Evolutionary conservation across 805 yeast species (phyloP).

Genomic region (Wickerhamiella sergipiensis): DNA sequence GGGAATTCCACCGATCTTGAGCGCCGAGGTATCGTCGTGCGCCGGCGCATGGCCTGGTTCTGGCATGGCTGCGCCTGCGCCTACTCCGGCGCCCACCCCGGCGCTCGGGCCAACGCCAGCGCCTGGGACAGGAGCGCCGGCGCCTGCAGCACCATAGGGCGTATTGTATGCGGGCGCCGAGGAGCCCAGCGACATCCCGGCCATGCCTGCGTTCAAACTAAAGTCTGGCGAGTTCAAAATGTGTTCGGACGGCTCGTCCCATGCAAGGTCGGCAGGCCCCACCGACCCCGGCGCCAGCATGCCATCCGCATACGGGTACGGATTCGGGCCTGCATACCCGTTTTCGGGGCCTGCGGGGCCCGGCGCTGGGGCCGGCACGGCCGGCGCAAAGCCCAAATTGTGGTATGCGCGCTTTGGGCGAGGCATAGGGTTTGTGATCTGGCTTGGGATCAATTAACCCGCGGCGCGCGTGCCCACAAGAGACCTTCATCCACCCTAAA

Average conservation of each 20-base stretch:
- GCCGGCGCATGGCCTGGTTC: background rate
- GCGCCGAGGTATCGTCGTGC: background rate
- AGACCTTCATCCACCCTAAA: too few species aligned
- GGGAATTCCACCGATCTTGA: background rate
- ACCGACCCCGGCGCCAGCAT: background rate
- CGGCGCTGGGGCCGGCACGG: background rate
- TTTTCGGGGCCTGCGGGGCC: background rate
- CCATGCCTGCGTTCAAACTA: background rate
- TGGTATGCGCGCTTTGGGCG: constrained; percentile 13
- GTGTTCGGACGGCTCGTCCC: background rate
- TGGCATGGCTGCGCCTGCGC: background rate
- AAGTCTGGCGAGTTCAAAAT: background rate
- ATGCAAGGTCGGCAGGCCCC: background rate
- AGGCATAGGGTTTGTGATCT: background rate
- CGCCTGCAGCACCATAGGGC: background rate
- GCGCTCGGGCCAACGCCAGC: too few species aligned
- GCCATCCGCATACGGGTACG: background rate
- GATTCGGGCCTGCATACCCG: background rate
- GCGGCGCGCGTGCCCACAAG: background rate
- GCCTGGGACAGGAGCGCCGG: background rate
- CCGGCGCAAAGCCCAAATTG: constrained; percentile 4
- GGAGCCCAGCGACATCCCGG: background rate
- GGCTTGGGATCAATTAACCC: background rate
- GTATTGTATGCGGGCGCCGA: background rate
- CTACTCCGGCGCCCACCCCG: background rate